Conservation (phyloP, 2,329 filamentous ascomycete genomes). For the Madurella fahalii region DNA sequence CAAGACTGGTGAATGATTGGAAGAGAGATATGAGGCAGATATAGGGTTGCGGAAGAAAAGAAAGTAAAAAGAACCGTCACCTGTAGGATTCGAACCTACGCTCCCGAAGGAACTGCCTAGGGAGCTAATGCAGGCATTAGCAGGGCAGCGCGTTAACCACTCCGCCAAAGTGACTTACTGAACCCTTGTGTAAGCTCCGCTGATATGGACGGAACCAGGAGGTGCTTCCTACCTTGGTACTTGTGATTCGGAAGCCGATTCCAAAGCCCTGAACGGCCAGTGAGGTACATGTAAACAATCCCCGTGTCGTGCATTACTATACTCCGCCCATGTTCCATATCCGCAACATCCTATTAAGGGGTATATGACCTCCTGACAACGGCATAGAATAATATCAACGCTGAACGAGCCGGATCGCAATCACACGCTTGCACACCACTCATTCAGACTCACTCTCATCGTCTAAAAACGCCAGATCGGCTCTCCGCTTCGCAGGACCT, state of each 20-base stretch:
- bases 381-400: neutral
- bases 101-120: conserved; percentile 23
- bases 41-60: neutral
- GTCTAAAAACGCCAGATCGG: conserved; percentile 62
- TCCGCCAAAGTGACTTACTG: conserved; percentile 22
- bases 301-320: no score
- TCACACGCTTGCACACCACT: conserved; percentile 22
- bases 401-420: neutral
- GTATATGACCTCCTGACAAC: no score
- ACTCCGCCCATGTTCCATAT: no score
- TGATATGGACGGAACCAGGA: no score
- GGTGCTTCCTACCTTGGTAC: no score
- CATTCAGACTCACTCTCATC: conserved; percentile 64
- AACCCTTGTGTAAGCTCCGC: no score
- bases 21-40: no score
- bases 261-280: no score
- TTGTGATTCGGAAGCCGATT: no score
- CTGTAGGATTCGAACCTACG: conserved; percentile 25
- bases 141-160: conserved; percentile 26
- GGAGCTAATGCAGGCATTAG: conserved; percentile 13
- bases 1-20: no score
- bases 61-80: conserved; percentile 14
- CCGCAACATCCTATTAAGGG: no score
- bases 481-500: conserved; percentile 43
- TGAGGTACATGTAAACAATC: no score